phyloP scores from a whole-genome alignment of 352 stramenopile species.

The Phytophthora quininea region DNA sequence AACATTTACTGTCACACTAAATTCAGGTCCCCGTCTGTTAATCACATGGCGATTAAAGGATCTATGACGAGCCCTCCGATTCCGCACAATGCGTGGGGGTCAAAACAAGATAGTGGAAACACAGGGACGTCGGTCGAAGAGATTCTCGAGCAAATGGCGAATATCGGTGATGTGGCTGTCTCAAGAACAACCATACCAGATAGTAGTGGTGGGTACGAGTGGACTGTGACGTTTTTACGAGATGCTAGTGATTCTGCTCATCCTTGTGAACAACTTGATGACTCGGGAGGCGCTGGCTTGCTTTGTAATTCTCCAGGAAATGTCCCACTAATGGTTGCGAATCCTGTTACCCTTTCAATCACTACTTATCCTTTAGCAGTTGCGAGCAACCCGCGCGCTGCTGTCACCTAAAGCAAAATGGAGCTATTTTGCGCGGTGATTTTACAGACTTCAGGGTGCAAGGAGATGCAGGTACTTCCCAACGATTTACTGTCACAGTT shows the following conservation, averaged over 20 bases:
- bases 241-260: slow-evolving; percentile 62
- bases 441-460: slow-evolving; percentile 90
- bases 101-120: slow-evolving; percentile 83
- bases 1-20: slow-evolving; percentile 91
- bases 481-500: slow-evolving; percentile 32
- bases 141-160: slow-evolving; percentile 93
- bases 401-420: slow-evolving; percentile 51
- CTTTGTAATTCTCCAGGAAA: slow-evolving; percentile 94
- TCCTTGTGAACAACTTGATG: slow-evolving; percentile 67
- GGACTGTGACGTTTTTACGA: slow-evolving; percentile 94
- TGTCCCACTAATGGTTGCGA: slow-evolving; percentile 82
- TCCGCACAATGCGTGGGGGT: slow-evolving; percentile 92
- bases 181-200: slow-evolving; percentile 84
- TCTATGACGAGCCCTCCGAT: slow-evolving; percentile 85
- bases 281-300: slow-evolving; percentile 40
- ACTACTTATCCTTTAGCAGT: slow-evolving; percentile 16
- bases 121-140: slow-evolving; percentile 95
- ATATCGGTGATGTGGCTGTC: slow-evolving; percentile 94
- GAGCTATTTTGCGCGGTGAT: slow-evolving; percentile 85
- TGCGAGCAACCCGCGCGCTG: slow-evolving; percentile 34
- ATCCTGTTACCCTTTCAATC: slow-evolving; percentile 24
- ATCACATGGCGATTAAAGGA: slow-evolving; percentile 75
- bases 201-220: slow-evolving; percentile 93
- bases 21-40: slow-evolving; percentile 68
- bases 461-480: slow-evolving; percentile 66